These are phyloP conservation scores for Millerago galiae DNA, from an alignment of 805 yeast species.

Conservation along the genomic window DNA sequence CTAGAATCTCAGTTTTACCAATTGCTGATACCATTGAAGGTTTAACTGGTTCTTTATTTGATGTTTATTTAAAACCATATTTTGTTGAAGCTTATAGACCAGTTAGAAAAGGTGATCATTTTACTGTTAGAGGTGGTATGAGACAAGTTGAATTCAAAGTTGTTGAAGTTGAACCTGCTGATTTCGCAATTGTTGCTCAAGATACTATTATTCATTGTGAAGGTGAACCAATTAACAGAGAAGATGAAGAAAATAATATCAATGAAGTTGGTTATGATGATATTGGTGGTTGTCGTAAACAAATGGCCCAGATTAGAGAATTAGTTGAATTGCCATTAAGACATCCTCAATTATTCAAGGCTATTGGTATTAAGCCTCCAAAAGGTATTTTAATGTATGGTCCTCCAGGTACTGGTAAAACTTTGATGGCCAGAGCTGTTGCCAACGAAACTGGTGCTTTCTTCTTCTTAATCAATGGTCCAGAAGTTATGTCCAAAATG, in stretches of 20 bases:
- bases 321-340: constrained; percentile 96
- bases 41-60: constrained; percentile 91
- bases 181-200: constrained; percentile 96
- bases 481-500: constrained; percentile 99
- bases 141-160: constrained; percentile 98
- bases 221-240: constrained; percentile 98
- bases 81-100: constrained; percentile 99
- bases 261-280: constrained; percentile 98
- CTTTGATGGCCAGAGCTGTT: constrained; percentile 99
- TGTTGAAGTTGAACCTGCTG: constrained; percentile 96
- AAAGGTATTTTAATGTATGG: constrained; percentile 97
- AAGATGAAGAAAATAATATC: constrained; percentile 94
- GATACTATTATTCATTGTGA: constrained; percentile 98
- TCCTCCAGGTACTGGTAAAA: constrained; percentile 99
- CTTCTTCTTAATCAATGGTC: constrained; percentile 96
- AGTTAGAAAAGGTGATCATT: constrained; percentile 94
- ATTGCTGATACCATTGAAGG: constrained; percentile 98
- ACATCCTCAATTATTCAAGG: constrained; percentile 96
- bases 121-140: constrained; percentile 98
- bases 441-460: constrained; percentile 99
- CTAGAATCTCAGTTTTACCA: constrained; percentile 90
- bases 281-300: constrained; percentile 98
- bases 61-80: constrained; percentile 93
- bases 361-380: constrained; percentile 98
- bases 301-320: constrained; percentile 99